Base-by-base conservation (phyloP, 768 basidiomycete genomes). In the Pleurotus tuoliensis region DNA sequence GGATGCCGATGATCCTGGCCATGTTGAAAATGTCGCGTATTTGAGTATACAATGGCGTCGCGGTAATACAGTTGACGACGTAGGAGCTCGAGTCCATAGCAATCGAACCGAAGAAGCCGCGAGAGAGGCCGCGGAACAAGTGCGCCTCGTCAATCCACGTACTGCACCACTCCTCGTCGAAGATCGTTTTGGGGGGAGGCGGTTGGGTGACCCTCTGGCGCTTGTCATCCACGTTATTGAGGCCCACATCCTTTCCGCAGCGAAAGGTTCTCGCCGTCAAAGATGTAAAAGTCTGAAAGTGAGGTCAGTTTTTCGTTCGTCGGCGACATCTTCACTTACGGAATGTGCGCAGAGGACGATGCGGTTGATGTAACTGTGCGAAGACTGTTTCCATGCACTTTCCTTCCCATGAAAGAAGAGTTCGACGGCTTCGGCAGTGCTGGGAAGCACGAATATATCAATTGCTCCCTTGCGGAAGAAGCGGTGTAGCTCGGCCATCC, bases 401-500 rank as follows among this genome's bases (percentile, higher is more conserved):
- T 25, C 13, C 3, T 1, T 1, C 13, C 12, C 4, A n/a, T 13
- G 3, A 9, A 60, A 55, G 50, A 58, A 60, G 0, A 7, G 15
- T 6, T 53, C 45, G 0, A 58, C 51, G 5, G 12, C 22, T 2
- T 5, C 5, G 7, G 52, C 12, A 0, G 20, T 27, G 4, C 3
- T 20, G 15, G 50, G 53, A 6, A 59, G 18, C 1, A 5, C 22
- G 15, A 52, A 56, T 11, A 61, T 58, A 12, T 61, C 59, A 13
- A 61, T 30, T 3, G 18, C 4, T 12, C 47, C 53, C 18, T 11
- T 15, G 1, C 20, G 6, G 13, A 68, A 54, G 18, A 65, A 58
- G 0, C 16, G 45, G 22, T 61, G 50, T 1, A 67, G 13, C 25
- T 67, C 65, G 2, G 50, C 24, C 0, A 41, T 15, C 66, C 68